Evolutionary conservation across 78 protist species (phyloP).

Genomic region (Corallochytrium limacisporum): DNA sequence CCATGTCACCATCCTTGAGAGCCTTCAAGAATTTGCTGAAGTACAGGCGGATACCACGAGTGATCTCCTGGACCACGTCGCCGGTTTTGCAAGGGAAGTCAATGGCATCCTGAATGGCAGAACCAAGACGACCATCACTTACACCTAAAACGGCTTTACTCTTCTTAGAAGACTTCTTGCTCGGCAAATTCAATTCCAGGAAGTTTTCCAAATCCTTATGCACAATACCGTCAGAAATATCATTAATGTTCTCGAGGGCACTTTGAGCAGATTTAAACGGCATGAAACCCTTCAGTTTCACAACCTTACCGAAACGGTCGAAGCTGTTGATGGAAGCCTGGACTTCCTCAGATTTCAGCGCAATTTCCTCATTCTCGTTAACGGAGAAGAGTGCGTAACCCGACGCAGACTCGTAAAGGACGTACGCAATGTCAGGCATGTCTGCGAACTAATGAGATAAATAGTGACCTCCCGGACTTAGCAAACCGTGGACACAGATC

Average conservation of each 20-base stretch:
- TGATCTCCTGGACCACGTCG: slow-evolving; percentile 48
- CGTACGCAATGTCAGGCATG: not conserved
- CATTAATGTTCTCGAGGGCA: slow-evolving; percentile 58
- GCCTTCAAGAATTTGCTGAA: slow-evolving; percentile 27
- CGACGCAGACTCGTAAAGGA: slow-evolving; percentile 58
- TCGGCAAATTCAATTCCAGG: slow-evolving; percentile 13
- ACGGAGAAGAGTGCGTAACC: slow-evolving; percentile 63
- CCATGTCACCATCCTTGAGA: slow-evolving; percentile 41
- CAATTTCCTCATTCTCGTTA: slow-evolving; percentile 46
- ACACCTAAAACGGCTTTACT: not conserved
- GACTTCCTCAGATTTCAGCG: not conserved
- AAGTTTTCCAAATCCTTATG: slow-evolving; percentile 7
- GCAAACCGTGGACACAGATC: no score
- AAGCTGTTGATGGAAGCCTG: slow-evolving; percentile 26
- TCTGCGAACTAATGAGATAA: no score
- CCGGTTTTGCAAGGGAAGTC: not conserved
- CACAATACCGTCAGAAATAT: slow-evolving; percentile 48
- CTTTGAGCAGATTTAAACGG: slow-evolving; percentile 56
- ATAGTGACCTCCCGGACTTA: no score
- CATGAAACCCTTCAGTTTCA: slow-evolving; percentile 29
- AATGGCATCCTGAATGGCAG: not conserved
- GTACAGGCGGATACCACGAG: slow-evolving; percentile 77
- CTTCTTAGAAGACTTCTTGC: slow-evolving; percentile 4
- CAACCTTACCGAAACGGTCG: slow-evolving; percentile 34
- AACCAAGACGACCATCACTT: not conserved